Base-by-base conservation (phyloP, 2,329 filamentous ascomycete genomes). In the Phialemoniopsis sp. region DNA sequence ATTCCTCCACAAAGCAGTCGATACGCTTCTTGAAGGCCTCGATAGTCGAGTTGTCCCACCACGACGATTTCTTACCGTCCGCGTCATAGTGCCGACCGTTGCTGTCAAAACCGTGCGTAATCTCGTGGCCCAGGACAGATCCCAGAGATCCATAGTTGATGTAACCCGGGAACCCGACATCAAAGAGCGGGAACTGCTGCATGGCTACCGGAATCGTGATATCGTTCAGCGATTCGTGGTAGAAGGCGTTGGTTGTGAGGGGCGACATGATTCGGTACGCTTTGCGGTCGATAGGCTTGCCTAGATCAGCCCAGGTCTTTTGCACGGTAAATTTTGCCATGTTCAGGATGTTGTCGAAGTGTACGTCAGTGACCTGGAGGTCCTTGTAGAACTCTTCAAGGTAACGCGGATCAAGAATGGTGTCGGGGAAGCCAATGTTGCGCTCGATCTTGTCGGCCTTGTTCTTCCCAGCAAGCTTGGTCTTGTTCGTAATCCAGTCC, bases 151-250 rank as follows among this genome's bases (percentile, higher is more conserved):
- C 80, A 50, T 83, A 83, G 13, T 72, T 58, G 8, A 74, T 44
- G 76, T 64, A 59, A 73, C 80, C 44, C 64, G 65, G 13, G 68
- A 80, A 31, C 62, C 61, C 41, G 66, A 53, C 67, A 40, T 78
- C 71, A 49, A 84, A 83, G 9, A 77, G 68, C 2, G 80, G 80
- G 3, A 75, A 70, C 51, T 83, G 78, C 78, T 83, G 80, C 38
- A 83, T 83, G 0, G 77, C 80, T 3, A 79, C 78, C 0, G 79
- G 79, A 56, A 84, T 82, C 12, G 80, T 77, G 40, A 82, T 82
- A 45, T 81, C 77, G 45, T 82, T 82, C 12, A 74, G 74, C 2
- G 72, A 70, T 29, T 76, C 76, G 42, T 78, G 78, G 56, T 82
- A 82, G 49, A 81, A 81, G 6, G 79, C 79, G 49, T 82, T 81